These are phyloP conservation scores for Phialocephala sp. DNA, from an alignment of 2,329 filamentous ascomycete species.

Conservation along the genomic window DNA sequence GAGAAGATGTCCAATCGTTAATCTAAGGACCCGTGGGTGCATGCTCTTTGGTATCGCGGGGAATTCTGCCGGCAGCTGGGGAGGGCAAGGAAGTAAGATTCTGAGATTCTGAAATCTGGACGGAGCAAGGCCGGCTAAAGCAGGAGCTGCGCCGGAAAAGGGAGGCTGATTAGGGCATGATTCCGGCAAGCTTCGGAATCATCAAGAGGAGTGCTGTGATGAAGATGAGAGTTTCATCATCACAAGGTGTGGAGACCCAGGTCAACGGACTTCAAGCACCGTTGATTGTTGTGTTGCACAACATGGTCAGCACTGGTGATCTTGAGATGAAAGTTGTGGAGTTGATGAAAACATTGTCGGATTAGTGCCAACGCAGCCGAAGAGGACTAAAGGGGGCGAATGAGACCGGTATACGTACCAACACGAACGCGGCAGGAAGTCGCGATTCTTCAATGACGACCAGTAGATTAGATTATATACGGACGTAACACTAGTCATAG, in stretches of 20 bases:
- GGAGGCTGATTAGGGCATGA: slow-evolving; percentile 10
- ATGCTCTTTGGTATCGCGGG: slow-evolving; percentile 16
- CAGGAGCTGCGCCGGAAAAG: background rate
- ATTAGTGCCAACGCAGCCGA: slow-evolving; percentile 6
- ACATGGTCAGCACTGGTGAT: background rate
- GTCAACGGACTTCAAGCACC: slow-evolving; percentile 5
- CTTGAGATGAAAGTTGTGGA: background rate
- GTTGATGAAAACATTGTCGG: background rate
- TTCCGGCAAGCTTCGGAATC: slow-evolving; percentile 6
- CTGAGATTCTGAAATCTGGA: background rate
- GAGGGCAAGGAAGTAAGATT: slow-evolving; percentile 3
- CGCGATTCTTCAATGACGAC: background rate
- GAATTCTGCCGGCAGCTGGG: slow-evolving; percentile 18
- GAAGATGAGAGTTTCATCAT: slow-evolving; percentile 1
- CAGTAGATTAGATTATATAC: background rate
- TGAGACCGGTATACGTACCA: background rate
- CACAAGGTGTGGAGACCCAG: background rate
- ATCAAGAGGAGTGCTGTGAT: background rate
- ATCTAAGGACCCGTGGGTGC: slow-evolving; percentile 8
- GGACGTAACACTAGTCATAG: background rate
- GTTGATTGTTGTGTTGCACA: slow-evolving; percentile 1
- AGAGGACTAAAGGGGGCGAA: background rate
- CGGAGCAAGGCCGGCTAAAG: slow-evolving; percentile 16
- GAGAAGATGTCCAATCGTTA: slow-evolving; percentile 10
- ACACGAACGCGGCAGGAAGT: background rate